Conservation (phyloP, 495 filamentous ascomycete genomes). For the Talaromyces stipitatus region DNA sequence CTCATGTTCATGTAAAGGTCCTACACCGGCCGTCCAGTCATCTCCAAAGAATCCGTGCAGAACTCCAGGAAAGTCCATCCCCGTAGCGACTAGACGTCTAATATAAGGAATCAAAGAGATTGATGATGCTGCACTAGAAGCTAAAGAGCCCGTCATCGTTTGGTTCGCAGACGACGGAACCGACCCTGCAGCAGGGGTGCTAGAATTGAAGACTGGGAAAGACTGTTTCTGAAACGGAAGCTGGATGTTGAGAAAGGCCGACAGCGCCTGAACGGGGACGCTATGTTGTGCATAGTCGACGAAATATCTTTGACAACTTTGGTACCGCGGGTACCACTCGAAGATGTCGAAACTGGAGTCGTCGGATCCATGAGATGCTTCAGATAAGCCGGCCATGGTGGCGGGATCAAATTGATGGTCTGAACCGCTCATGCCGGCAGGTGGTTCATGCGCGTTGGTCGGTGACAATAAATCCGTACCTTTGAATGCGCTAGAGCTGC, state of each 20-base stretch:
- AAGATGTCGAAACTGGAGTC: conserved; percentile 64
- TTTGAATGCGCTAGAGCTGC: neutral
- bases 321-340: conserved; percentile 89
- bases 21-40: conserved; percentile 73
- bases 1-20: conserved; percentile 79
- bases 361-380: conserved; percentile 26
- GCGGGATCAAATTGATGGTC: conserved; percentile 32
- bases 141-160: conserved; percentile 6
- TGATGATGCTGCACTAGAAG: conserved; percentile 26
- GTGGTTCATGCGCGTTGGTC: neutral
- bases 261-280: conserved; percentile 74
- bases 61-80: conserved; percentile 76
- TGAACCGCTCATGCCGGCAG: conserved; percentile 23
- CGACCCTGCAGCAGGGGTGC: conserved; percentile 12
- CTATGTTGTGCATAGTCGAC: conserved; percentile 86
- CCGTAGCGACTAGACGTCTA: conserved; percentile 82
- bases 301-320: conserved; percentile 89
- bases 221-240: conserved; percentile 42
- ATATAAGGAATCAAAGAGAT: conserved; percentile 84
- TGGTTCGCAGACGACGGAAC: conserved; percentile 3
- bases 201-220: conserved; percentile 28
- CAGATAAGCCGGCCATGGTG: conserved; percentile 30
- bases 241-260: conserved; percentile 82
- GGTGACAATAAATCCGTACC: neutral
- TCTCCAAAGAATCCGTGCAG: conserved; percentile 94